Conservation (phyloP, 305 asterid genomes). For the Euphrasia arctica region DNA sequence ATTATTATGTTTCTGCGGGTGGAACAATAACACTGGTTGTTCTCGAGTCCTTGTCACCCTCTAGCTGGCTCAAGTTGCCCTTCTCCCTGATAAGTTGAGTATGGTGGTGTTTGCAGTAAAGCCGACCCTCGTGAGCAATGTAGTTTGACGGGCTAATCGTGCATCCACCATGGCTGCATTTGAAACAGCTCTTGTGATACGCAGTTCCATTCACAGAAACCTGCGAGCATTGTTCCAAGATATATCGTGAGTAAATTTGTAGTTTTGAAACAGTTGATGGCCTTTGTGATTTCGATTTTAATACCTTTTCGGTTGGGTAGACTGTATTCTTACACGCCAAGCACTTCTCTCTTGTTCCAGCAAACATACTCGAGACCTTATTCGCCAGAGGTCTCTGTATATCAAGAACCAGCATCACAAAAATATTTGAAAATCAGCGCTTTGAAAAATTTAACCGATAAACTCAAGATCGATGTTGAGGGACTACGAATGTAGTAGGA, state of each 20-base stretch:
- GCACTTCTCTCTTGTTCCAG: constrained; percentile 85
- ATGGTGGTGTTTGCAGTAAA: constrained; percentile 93
- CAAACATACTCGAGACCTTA: constrained; percentile 76
- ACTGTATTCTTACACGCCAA: constrained; percentile 72
- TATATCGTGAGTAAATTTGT: neutral
- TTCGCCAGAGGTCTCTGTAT: constrained; percentile 64
- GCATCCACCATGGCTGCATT: constrained; percentile 94
- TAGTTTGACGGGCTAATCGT: constrained; percentile 85
- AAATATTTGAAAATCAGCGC: neutral
- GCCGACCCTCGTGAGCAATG: constrained; percentile 83
- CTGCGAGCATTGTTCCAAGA: constrained; percentile 33
- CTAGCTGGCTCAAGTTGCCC: constrained; percentile 94
- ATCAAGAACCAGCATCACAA: neutral
- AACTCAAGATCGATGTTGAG: neutral
- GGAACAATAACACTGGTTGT: constrained; percentile 15
- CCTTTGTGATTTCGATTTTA: neutral
- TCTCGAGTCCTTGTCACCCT: constrained; percentile 51
- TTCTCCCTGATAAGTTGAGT: constrained; percentile 90
- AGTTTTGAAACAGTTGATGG: too few species aligned
- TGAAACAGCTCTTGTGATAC: constrained; percentile 91
- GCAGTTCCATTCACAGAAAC: constrained; percentile 82
- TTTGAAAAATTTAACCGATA: too few species aligned
- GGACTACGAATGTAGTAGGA: neutral
- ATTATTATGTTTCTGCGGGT: constrained; percentile 33
- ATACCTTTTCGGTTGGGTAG: constrained; percentile 91